These are phyloP conservation scores for Penicillium sp. DNA, from an alignment of 2,329 filamentous ascomycete genomes.

Conservation along the genomic window DNA sequence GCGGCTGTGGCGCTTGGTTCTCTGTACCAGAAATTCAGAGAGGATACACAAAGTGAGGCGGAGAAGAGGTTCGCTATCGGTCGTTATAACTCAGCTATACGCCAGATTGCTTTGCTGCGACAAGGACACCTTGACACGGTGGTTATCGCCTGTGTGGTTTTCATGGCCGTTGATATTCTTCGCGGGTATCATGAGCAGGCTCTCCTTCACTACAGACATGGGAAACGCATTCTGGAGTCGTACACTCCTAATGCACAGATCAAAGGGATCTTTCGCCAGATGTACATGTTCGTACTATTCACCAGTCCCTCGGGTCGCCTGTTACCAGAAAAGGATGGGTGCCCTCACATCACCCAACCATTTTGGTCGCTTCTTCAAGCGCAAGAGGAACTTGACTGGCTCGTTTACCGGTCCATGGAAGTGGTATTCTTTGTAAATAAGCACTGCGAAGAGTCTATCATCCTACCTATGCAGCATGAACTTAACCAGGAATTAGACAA, in stretches of 20 bases:
- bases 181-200: not conserved
- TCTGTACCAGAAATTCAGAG: not conserved
- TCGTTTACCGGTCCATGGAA: not conserved
- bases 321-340: not conserved
- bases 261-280: not conserved
- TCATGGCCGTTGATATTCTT: not conserved
- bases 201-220: not conserved
- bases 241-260: not conserved
- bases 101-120: not conserved
- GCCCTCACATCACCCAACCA: not conserved
- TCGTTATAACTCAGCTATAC: not conserved
- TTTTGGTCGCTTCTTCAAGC: not conserved
- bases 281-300: not conserved
- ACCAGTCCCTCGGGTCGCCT: not conserved
- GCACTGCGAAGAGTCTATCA: not conserved
- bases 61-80: not conserved
- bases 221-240: not conserved
- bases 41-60: not conserved
- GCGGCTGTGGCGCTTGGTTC: not conserved
- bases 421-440: not conserved
- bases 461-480: not conserved
- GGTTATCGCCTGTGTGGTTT: not conserved
- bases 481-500: not conserved
- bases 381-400: not conserved
- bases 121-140: not conserved